Conservation (phyloP, 805 yeast species). For the Brettanomyces sp. region DNA sequence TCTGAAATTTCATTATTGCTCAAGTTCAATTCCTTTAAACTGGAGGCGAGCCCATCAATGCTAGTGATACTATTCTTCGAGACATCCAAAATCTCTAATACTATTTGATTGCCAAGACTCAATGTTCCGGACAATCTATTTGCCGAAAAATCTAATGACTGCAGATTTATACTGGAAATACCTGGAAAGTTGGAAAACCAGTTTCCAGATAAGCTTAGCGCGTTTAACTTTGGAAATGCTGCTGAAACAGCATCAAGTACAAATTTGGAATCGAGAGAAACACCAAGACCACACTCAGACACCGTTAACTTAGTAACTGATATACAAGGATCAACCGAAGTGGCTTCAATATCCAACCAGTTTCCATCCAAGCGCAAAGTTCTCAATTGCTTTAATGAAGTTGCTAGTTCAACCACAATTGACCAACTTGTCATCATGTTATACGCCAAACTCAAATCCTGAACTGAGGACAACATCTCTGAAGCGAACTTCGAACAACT, state of each 20-base stretch:
- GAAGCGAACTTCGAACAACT: neutral
- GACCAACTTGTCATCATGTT: conserved; percentile 41
- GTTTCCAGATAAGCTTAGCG: neutral
- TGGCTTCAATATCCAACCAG: conserved; percentile 20
- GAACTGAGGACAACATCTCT: conserved; percentile 16
- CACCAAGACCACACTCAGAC: conserved; percentile 8
- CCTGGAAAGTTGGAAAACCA: neutral
- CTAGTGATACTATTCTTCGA: conserved; percentile 31
- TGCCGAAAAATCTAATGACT: neutral
- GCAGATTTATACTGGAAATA: neutral
- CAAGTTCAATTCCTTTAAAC: conserved; percentile 34
- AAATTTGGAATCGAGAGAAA: neutral
- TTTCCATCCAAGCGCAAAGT: conserved; percentile 49
- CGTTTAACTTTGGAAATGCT: neutral
- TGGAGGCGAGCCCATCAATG: neutral
- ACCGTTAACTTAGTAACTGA: conserved; percentile 13
- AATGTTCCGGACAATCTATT: neutral
- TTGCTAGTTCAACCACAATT: conserved; percentile 29
- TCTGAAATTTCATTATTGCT: conserved; percentile 36
- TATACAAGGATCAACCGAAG: conserved; percentile 1
- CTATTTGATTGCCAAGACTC: neutral
- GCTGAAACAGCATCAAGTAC: neutral
- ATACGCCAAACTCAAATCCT: conserved; percentile 47
- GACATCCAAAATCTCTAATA: conserved; percentile 8
- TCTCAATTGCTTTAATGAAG: conserved; percentile 27